Percentiles rank a stretch among this genome's conserved stretches.
phyloP scores from a whole-genome alignment of 1,284 basidiomycete genomes.

The Cerioporus squamosus region DNA sequence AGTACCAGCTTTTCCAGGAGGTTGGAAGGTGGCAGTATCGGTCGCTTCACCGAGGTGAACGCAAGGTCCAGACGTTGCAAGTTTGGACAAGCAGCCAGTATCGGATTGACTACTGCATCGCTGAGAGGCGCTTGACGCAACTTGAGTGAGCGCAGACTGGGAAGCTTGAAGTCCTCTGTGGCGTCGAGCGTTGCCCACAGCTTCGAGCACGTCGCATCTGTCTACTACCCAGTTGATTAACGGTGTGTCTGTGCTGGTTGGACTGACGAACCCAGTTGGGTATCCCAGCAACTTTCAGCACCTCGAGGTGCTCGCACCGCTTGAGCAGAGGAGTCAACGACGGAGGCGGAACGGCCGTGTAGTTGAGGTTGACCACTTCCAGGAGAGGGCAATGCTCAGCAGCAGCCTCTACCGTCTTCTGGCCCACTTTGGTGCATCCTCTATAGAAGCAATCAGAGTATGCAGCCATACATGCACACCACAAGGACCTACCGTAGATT shows the following conservation, averaged over 20 bases:
- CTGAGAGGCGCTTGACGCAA: constrained; percentile 58
- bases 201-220: constrained; percentile 56
- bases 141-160: constrained; percentile 56
- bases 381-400: constrained; percentile 50
- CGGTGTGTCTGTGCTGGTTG: background rate
- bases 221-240: constrained; percentile 42
- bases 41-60: constrained; percentile 58
- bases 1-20: constrained; percentile 62
- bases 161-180: constrained; percentile 35
- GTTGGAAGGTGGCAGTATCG: constrained; percentile 27
- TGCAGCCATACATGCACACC: background rate
- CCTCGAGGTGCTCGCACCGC: constrained; percentile 49
- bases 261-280: constrained; percentile 54
- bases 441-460: constrained; percentile 38
- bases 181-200: constrained; percentile 40
- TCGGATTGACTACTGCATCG: constrained; percentile 47
- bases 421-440: constrained; percentile 60
- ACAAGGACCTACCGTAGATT: constrained; percentile 51
- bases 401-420: constrained; percentile 49
- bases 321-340: constrained; percentile 51
- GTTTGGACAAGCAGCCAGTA: constrained; percentile 53
- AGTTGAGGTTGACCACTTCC: constrained; percentile 58
- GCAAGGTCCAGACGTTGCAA: constrained; percentile 63
- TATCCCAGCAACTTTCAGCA: constrained; percentile 67
- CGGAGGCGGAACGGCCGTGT: constrained; percentile 56